Conservation (phyloP, 2,329 filamentous ascomycete species). For the Leptosphaerulina australis region DNA sequence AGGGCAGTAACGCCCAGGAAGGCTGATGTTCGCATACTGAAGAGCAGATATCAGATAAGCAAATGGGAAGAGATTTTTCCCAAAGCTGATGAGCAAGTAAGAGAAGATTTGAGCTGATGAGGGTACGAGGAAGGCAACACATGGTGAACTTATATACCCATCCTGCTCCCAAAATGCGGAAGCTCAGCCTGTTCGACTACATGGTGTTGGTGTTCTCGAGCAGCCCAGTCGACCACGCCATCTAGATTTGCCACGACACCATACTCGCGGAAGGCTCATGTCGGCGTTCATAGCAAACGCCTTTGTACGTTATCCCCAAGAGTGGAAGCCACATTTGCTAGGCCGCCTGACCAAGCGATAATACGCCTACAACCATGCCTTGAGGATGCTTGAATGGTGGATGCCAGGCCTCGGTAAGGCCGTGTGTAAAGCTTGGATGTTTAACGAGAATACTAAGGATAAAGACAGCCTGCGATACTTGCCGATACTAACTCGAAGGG, state of each 20-base stretch:
- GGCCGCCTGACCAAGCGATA: constrained; percentile 7
- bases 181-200: not conserved
- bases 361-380: constrained; percentile 3
- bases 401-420: constrained; percentile 1
- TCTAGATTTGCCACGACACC: constrained; percentile 5
- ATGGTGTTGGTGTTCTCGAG: constrained; percentile 7
- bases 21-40: constrained; percentile 24
- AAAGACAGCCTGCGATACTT: not conserved
- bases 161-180: not conserved
- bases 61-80: not conserved
- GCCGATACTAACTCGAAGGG: not conserved
- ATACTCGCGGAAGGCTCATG: constrained; percentile 7
- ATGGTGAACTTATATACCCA: constrained; percentile 18
- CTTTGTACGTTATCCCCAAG: constrained; percentile 4
- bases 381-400: constrained; percentile 2
- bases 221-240: constrained; percentile 6
- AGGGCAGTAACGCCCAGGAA: constrained; percentile 23
- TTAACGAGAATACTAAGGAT: not conserved
- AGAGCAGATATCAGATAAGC: constrained; percentile 1
- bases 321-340: constrained; percentile 18
- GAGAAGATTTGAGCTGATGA: constrained; percentile 18
- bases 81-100: constrained; percentile 11
- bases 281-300: not conserved
- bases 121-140: not conserved
- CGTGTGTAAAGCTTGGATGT: constrained; percentile 3